Evolutionary conservation across 768 basidiomycete species (phyloP).

Genomic region (Kondoa subrosea): DNA sequence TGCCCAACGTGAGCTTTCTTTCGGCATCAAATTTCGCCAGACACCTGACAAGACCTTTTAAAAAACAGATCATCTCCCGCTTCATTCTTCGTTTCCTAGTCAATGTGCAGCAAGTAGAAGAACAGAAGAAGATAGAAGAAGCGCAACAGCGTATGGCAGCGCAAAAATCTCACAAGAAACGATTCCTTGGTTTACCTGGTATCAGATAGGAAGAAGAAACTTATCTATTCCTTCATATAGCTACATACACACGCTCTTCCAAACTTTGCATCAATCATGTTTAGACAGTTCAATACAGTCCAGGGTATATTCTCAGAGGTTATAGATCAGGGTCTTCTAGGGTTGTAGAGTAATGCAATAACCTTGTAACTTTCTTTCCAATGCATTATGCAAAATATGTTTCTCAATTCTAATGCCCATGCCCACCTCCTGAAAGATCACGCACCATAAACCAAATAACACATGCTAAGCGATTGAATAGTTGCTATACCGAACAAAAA

Average conservation of each 20-base stretch:
- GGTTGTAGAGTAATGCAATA: no score
- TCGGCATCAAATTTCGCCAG: not conserved
- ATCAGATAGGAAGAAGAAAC: no score
- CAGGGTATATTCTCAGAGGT: no score
- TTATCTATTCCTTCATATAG: no score
- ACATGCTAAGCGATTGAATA: conserved; percentile 71
- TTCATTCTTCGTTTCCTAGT: not conserved
- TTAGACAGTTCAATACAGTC: no score
- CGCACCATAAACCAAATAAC: conserved; percentile 37
- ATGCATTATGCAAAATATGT: no score
- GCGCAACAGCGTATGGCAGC: not conserved
- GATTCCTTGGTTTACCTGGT: not conserved
- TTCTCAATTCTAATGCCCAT: not conserved
- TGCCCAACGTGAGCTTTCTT: not conserved
- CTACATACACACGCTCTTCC: no score
- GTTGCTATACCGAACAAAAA: conserved; percentile 78
- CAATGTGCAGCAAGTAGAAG: not conserved
- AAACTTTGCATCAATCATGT: no score
- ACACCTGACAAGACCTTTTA: not conserved
- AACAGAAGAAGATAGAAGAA: not conserved
- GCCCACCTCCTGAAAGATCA: no score
- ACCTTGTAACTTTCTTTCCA: no score
- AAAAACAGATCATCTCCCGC: not conserved
- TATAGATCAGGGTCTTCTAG: no score
- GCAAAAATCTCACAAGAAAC: not conserved